Conservation (phyloP, 805 yeast species). For the Wickerhamomyces tratensis region DNA sequence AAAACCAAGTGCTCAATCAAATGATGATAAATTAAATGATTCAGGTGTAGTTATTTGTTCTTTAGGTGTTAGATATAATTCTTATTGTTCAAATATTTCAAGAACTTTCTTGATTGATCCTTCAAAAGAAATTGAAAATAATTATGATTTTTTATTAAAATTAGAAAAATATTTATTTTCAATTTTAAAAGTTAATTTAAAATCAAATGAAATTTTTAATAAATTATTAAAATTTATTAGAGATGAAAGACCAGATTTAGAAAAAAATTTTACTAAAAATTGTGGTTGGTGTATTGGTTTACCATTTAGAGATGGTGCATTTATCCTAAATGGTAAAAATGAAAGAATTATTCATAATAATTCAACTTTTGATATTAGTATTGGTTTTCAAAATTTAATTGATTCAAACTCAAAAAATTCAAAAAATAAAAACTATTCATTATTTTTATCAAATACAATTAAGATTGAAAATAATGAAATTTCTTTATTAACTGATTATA, state of each 20-base stretch:
- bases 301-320: conserved; percentile 75
- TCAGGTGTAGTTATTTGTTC: conserved; percentile 72
- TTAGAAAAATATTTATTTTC: conserved; percentile 58
- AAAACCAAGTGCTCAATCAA: conserved; percentile 74
- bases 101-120: conserved; percentile 90
- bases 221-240: conserved; percentile 53
- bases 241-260: conserved; percentile 57
- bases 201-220: conserved; percentile 53
- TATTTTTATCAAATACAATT: conserved; percentile 74
- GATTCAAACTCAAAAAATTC: conserved; percentile 35
- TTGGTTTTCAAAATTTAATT: conserved; percentile 64
- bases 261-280: conserved; percentile 57
- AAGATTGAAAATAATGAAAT: conserved; percentile 53
- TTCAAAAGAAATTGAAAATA: conserved; percentile 62
- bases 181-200: conserved; percentile 56
- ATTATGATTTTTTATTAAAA: conserved; percentile 66
- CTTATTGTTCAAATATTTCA: conserved; percentile 81
- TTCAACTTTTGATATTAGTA: conserved; percentile 61
- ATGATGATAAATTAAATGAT: conserved; percentile 50
- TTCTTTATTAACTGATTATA: conserved; percentile 59
- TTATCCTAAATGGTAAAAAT: conserved; percentile 64
- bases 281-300: conserved; percentile 86
- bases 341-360: conserved; percentile 61
- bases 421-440: conserved; percentile 52
- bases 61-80: conserved; percentile 77